phyloP scores from a whole-genome alignment of 495 filamentous ascomycete genomes.

The Aspergillus saccharolyticus region DNA sequence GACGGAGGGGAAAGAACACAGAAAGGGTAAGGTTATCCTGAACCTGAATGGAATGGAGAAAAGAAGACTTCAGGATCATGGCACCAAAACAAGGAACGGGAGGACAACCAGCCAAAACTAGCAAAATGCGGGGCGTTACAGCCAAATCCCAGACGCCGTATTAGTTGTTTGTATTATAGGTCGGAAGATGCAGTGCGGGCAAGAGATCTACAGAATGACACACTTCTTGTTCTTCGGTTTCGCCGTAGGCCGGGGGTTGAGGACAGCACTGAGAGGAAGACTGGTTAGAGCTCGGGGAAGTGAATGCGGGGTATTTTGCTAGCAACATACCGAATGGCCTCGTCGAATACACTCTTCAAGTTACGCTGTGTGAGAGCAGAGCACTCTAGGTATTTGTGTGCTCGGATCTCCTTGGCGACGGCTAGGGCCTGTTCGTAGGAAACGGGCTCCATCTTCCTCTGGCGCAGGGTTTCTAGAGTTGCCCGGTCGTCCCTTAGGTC shows the following conservation, averaged over 20 bases:
- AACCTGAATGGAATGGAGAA: conserved; percentile 3
- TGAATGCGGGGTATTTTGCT: neutral
- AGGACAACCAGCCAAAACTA: conserved; percentile 20
- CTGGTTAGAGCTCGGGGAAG: neutral
- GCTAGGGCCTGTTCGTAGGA: conserved; percentile 81
- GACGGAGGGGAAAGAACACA: conserved; percentile 12
- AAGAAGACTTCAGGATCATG: conserved; percentile 15
- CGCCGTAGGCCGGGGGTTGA: conserved; percentile 65
- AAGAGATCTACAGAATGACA: conserved; percentile 59
- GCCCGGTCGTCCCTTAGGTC: conserved; percentile 89
- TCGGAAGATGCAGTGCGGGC: conserved; percentile 9
- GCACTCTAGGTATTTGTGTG: conserved; percentile 94
- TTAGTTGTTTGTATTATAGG: conserved; percentile 42
- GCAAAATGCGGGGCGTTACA: conserved; percentile 21
- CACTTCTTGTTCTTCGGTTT: conserved; percentile 70
- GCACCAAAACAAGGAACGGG: conserved; percentile 14
- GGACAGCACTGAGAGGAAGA: conserved; percentile 61
- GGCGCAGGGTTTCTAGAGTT: conserved; percentile 68
- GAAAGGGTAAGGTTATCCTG: conserved; percentile 8
- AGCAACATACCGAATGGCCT: conserved; percentile 76
- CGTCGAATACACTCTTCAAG: conserved; percentile 96
- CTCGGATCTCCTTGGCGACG: conserved; percentile 85
- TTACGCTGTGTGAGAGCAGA: conserved; percentile 96
- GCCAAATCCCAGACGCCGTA: conserved; percentile 40
- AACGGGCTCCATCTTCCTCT: conserved; percentile 88